Evolutionary conservation across 768 basidiomycete genomes (phyloP).

Genomic region (Podaxis pistillaris): DNA sequence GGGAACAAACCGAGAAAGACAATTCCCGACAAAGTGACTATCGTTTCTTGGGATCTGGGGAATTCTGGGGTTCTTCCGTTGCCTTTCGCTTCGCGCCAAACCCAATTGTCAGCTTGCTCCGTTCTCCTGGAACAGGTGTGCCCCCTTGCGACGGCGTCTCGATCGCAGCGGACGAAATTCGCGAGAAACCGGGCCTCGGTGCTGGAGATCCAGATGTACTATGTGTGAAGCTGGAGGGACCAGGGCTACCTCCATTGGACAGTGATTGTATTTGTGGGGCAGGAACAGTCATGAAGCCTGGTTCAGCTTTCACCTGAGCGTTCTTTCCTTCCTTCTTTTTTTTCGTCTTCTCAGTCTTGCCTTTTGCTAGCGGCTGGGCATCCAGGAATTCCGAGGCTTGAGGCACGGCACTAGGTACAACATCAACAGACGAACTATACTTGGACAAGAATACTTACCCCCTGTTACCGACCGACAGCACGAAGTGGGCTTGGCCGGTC

Average conservation of each 20-base stretch:
- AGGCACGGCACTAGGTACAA: slow-evolving; percentile 71
- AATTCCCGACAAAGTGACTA: slow-evolving; percentile 20
- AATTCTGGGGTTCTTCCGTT: slow-evolving; percentile 61
- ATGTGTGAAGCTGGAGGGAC: slow-evolving; percentile 27
- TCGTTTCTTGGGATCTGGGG: slow-evolving; percentile 64
- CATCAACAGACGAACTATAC: slow-evolving; percentile 10
- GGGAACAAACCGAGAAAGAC: not conserved
- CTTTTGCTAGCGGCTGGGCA: slow-evolving; percentile 75
- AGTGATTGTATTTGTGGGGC: slow-evolving; percentile 45
- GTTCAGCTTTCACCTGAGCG: slow-evolving; percentile 42
- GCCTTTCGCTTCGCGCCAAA: slow-evolving; percentile 82
- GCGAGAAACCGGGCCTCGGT: slow-evolving; percentile 73
- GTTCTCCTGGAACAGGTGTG: slow-evolving; percentile 61
- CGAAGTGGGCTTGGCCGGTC: slow-evolving; percentile 94
- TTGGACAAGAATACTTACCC: slow-evolving; percentile 50
- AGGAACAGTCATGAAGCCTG: slow-evolving; percentile 74
- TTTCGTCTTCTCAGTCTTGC: slow-evolving; percentile 80
- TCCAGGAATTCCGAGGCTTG: slow-evolving; percentile 81
- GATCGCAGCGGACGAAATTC: slow-evolving; percentile 57
- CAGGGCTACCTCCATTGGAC: slow-evolving; percentile 48
- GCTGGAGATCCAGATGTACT: slow-evolving; percentile 58
- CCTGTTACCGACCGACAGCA: slow-evolving; percentile 90
- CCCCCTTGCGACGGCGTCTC: slow-evolving; percentile 52
- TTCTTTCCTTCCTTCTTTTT: slow-evolving; percentile 75
- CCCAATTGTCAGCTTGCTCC: slow-evolving; percentile 75